A percentile compares a stretch with the other conserved stretches of the same genome.
Conservation (phyloP, 805 yeast species). For the Myxozyma kluyveri region DNA sequence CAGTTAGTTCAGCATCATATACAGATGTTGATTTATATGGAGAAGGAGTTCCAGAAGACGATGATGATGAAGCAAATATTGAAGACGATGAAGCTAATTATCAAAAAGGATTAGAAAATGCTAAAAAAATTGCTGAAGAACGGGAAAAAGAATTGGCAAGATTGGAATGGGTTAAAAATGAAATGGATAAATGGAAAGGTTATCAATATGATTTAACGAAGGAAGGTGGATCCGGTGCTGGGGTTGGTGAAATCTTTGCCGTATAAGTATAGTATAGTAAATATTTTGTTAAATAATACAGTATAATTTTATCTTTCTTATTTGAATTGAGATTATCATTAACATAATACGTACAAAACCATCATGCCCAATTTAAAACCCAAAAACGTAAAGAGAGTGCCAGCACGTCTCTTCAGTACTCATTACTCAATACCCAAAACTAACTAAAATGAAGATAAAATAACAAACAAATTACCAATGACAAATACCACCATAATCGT, state of each 20-base stretch:
- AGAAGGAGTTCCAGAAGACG: slow-evolving; percentile 9
- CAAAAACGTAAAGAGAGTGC: neutral
- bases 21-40: slow-evolving; percentile 27
- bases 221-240: slow-evolving; percentile 20
- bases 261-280: slow-evolving; percentile 7
- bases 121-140: slow-evolving; percentile 1
- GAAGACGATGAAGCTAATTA: slow-evolving; percentile 17
- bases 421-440: neutral
- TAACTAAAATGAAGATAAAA: neutral
- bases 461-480: slow-evolving; percentile 19
- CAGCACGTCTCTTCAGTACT: neutral
- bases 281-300: too few relatives aligned
- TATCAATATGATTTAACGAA: slow-evolving; percentile 21
- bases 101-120: slow-evolving; percentile 10
- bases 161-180: slow-evolving; percentile 19
- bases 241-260: slow-evolving; percentile 22
- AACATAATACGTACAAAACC: neutral
- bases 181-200: slow-evolving; percentile 26
- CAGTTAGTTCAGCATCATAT: slow-evolving; percentile 14
- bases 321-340: neutral
- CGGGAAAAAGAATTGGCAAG: slow-evolving; percentile 12
- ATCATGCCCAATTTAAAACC: neutral
- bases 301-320: neutral
- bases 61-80: slow-evolving; percentile 12
- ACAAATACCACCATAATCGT: slow-evolving; percentile 28